A percentile compares a stretch with the other conserved stretches of the same genome.
These are phyloP conservation scores for Talaromyces sp. DNA, from an alignment of 2,329 filamentous ascomycete genomes.

Conservation along the genomic window DNA sequence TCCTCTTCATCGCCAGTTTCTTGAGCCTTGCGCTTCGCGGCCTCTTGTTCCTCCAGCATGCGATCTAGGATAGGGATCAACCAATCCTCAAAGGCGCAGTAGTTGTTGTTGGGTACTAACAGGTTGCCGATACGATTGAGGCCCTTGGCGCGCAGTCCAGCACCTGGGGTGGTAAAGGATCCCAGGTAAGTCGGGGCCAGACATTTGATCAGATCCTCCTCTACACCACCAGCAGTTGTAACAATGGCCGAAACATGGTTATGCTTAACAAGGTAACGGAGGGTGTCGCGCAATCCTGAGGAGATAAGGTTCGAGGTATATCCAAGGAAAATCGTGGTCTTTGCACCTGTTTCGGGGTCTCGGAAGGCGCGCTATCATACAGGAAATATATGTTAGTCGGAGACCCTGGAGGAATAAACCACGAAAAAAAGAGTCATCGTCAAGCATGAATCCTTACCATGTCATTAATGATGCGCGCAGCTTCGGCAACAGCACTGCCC, in stretches of 20 bases:
- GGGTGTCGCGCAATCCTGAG: conserved; percentile 85
- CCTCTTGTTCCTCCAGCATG: conserved; percentile 93
- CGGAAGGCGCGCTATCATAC: conserved; percentile 74
- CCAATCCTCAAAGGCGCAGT: conserved; percentile 98
- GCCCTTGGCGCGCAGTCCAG: conserved; percentile 77
- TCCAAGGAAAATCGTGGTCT: conserved; percentile 92
- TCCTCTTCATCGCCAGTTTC: conserved; percentile 56
- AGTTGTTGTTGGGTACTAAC: conserved; percentile 93
- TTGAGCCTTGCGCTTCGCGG: conserved; percentile 61
- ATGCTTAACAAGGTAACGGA: conserved; percentile 92
- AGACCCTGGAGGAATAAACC: neutral
- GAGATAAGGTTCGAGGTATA: conserved; percentile 98
- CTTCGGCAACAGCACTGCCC: conserved; percentile 78
- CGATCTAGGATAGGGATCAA: conserved; percentile 90
- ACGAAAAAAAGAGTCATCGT: too few relatives aligned
- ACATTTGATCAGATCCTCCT: conserved; percentile 99
- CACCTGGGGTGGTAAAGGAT: conserved; percentile 76
- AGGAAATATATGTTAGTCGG: conserved; percentile 8
- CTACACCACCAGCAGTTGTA: conserved; percentile 90
- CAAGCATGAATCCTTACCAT: conserved; percentile 66
- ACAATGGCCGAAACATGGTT: conserved; percentile 91
- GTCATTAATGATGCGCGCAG: conserved; percentile 87
- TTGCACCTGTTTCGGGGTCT: conserved; percentile 75
- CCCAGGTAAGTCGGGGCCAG: conserved; percentile 92
- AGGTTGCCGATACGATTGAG: conserved; percentile 96